Percentiles rank a stretch among this genome's conserved stretches.
These are phyloP conservation scores for Fibroporia radiculosa DNA, from an alignment of 768 basidiomycete genomes.

Conservation along the genomic window DNA sequence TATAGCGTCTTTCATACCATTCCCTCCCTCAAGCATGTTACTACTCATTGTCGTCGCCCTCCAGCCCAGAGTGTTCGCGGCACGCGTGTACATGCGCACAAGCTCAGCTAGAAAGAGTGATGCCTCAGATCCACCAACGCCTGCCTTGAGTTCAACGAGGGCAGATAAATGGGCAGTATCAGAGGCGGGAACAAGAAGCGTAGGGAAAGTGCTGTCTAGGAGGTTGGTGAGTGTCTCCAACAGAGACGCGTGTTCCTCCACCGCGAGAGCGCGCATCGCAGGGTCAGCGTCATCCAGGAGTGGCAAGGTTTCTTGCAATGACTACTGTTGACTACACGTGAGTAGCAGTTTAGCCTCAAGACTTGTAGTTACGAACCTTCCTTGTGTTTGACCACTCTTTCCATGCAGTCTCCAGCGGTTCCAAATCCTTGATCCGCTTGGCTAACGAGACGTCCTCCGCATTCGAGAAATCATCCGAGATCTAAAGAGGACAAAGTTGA, in stretches of 20 bases:
- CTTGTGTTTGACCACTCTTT: slow-evolving; percentile 46
- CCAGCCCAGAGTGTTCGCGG: slow-evolving; percentile 54
- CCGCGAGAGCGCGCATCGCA: slow-evolving; percentile 65
- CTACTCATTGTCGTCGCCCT: slow-evolving; percentile 49
- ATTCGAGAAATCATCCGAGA: slow-evolving; percentile 43
- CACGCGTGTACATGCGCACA: slow-evolving; percentile 73
- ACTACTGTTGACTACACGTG: slow-evolving; percentile 37
- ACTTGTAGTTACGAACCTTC: slow-evolving; percentile 39
- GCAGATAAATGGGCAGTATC: slow-evolving; percentile 61
- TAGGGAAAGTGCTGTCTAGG: slow-evolving; percentile 46
- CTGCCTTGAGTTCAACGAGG: slow-evolving; percentile 85
- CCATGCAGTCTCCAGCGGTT: slow-evolving; percentile 65
- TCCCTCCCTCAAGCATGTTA: slow-evolving; percentile 49
- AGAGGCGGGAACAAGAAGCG: slow-evolving; percentile 67
- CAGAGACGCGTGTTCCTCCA: slow-evolving; percentile 53
- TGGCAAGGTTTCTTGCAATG: slow-evolving; percentile 50
- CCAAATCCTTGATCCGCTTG: slow-evolving; percentile 60
- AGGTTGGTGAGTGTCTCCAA: slow-evolving; percentile 22
- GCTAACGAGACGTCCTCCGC: slow-evolving; percentile 48
- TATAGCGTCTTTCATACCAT: slow-evolving; percentile 72
- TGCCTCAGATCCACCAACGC: slow-evolving; percentile 88
- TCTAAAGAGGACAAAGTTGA: slow-evolving; percentile 28
- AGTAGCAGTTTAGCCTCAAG: not conserved
- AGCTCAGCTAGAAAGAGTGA: slow-evolving; percentile 75
- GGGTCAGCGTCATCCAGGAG: slow-evolving; percentile 71